Conservation (phyloP, 2,329 filamentous ascomycete species). For the Trichoderma harzianum region DNA sequence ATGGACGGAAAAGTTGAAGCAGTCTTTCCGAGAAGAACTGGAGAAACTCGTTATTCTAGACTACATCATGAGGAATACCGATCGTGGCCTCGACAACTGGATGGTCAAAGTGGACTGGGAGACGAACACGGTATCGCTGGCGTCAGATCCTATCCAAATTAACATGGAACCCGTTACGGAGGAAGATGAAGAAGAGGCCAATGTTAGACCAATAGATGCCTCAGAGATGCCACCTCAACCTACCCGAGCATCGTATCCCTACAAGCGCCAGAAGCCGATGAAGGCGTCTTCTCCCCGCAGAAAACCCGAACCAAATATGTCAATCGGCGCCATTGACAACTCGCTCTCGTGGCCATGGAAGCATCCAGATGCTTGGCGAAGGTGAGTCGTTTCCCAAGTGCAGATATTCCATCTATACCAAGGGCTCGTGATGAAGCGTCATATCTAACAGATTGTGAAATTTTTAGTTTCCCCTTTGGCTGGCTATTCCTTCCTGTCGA, state of each 20-base stretch:
- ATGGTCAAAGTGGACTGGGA: constrained; percentile 97
- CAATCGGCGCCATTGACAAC: constrained; percentile 93
- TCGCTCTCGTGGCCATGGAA: constrained; percentile 99
- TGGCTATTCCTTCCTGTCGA: constrained; percentile 98
- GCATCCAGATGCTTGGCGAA: constrained; percentile 83
- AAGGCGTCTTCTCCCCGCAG: constrained; percentile 57
- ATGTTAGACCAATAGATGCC: constrained; percentile 58
- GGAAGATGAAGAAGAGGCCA: constrained; percentile 37
- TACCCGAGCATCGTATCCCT: constrained; percentile 57
- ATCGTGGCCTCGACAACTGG: constrained; percentile 96
- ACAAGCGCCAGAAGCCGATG: constrained; percentile 81
- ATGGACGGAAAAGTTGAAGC: constrained; percentile 86
- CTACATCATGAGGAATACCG: constrained; percentile 99
- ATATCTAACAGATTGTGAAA: not conserved
- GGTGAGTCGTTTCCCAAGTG: constrained; percentile 33
- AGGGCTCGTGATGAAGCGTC: not conserved
- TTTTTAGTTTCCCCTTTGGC: constrained; percentile 88
- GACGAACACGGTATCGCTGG: constrained; percentile 76
- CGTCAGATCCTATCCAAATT: constrained; percentile 73
- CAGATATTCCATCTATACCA: too few species aligned
- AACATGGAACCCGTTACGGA: constrained; percentile 52
- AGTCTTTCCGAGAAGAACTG: constrained; percentile 89
- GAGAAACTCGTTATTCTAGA: constrained; percentile 97
- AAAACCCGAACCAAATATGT: constrained; percentile 57
- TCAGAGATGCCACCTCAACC: constrained; percentile 40